Conservation (phyloP, 1,139 yeast genomes). For the Geotrichum bryndzae region DNA sequence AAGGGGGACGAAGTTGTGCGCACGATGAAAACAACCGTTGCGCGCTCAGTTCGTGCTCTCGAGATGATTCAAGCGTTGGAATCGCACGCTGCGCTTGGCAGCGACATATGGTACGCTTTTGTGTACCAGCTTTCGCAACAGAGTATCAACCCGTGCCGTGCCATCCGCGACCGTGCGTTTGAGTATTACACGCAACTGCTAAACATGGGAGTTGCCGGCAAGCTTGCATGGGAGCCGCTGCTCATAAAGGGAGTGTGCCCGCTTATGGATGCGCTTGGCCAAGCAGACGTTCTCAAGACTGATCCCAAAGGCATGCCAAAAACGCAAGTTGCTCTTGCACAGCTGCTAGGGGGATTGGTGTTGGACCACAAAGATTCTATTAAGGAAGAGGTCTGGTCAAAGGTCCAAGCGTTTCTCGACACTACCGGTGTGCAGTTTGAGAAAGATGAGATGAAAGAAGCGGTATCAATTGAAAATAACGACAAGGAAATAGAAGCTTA, state of each 20-base stretch:
- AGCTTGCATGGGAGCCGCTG: constrained; percentile 36
- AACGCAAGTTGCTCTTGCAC: constrained; percentile 61
- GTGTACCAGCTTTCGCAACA: constrained; percentile 72
- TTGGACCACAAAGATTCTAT: not conserved
- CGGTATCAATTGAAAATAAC: not conserved
- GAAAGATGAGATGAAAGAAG: not conserved
- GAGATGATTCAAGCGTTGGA: constrained; percentile 28
- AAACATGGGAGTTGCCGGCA: constrained; percentile 38
- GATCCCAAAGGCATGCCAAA: constrained; percentile 58
- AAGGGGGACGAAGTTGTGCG: constrained; percentile 16
- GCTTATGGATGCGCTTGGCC: constrained; percentile 57
- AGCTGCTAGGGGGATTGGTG: constrained; percentile 38
- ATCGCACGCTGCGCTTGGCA: constrained; percentile 13
- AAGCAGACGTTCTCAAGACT: constrained; percentile 59
- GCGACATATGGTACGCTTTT: constrained; percentile 24
- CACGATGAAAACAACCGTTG: constrained; percentile 42
- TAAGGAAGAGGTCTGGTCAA: not conserved
- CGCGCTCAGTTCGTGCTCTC: constrained; percentile 57
- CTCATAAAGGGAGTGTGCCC: constrained; percentile 75
- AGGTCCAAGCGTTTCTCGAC: not conserved
- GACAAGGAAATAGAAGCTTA: not conserved
- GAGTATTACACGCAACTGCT: constrained; percentile 45
- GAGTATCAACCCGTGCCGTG: constrained; percentile 81
- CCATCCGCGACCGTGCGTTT: constrained; percentile 58
- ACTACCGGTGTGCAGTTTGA: not conserved